A percentile compares a stretch with the other conserved stretches of the same genome.
phyloP scores from a whole-genome alignment of 2,329 filamentous ascomycete genomes.

The Monosporascus sp. region DNA sequence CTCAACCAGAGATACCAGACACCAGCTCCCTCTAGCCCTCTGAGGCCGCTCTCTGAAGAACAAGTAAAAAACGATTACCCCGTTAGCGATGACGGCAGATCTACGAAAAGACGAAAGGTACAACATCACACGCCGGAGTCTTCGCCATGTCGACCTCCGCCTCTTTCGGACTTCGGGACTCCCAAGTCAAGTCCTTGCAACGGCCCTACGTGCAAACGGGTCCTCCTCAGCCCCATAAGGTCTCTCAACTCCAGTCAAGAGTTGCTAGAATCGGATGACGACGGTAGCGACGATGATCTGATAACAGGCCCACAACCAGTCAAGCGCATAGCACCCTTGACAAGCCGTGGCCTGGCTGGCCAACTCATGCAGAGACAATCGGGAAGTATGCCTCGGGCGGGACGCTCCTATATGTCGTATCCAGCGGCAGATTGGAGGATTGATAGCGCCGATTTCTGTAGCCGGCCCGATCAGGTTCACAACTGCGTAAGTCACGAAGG shows the following conservation, averaged over 20 bases:
- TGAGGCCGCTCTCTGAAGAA: conserved; percentile 28
- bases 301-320: conserved; percentile 10
- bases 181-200: conserved; percentile 3
- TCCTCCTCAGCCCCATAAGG: conserved; percentile 34
- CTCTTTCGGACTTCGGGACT: conserved; percentile 6
- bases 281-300: conserved; percentile 27
- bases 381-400: conserved; percentile 30
- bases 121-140: conserved; percentile 34
- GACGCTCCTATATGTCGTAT: conserved; percentile 28
- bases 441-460: conserved; percentile 38
- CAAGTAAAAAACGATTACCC: conserved; percentile 14
- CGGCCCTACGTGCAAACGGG: conserved; percentile 8
- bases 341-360: conserved; percentile 31
- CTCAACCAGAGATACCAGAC: conserved; percentile 35
- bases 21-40: conserved; percentile 33
- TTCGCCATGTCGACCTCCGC: conserved; percentile 27
- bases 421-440: conserved; percentile 36
- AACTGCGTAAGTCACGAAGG: conserved; percentile 33
- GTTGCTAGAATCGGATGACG: conserved; percentile 26
- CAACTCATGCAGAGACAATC: conserved; percentile 36
- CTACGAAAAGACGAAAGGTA: conserved; percentile 33
- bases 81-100: conserved; percentile 13
- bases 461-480: conserved; percentile 32
- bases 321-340: conserved; percentile 26
- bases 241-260: conserved; percentile 27